Conservation (phyloP, 805 yeast genomes). For the Cyberlindnera lachancei region DNA sequence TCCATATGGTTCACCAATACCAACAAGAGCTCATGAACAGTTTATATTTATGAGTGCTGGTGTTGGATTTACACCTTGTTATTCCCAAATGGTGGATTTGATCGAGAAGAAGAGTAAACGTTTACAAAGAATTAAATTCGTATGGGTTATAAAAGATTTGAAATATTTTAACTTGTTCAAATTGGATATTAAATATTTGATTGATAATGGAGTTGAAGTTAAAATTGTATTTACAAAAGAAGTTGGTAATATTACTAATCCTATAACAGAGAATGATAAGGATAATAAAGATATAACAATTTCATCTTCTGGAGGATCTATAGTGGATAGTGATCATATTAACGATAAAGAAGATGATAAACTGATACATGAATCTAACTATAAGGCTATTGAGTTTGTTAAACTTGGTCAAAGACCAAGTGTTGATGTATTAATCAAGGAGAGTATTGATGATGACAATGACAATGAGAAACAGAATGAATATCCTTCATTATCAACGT, state of each 20-base stretch:
- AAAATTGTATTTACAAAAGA: constrained; percentile 15
- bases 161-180: constrained; percentile 41
- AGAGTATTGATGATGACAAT: no score
- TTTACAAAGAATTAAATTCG: constrained; percentile 37
- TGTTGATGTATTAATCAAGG: no score
- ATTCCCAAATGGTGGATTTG: constrained; percentile 31
- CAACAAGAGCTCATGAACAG: constrained; percentile 31
- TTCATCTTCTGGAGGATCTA: no score
- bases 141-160: constrained; percentile 58
- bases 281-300: no score
- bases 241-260: no score
- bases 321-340: no score
- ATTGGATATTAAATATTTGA: constrained; percentile 34
- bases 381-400: no score
- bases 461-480: not conserved
- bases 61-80: constrained; percentile 45
- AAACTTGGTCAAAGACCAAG: no score
- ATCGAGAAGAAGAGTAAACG: constrained; percentile 16
- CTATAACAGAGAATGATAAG: no score
- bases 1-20: constrained; percentile 47
- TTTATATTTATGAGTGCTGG: constrained; percentile 41
- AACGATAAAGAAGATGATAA: no score
- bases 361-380: no score
- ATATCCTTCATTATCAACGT: no score
- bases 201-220: constrained; percentile 18